Base-by-base conservation (phyloP, 1,139 yeast species). In the Nematodospora anomalae region DNA sequence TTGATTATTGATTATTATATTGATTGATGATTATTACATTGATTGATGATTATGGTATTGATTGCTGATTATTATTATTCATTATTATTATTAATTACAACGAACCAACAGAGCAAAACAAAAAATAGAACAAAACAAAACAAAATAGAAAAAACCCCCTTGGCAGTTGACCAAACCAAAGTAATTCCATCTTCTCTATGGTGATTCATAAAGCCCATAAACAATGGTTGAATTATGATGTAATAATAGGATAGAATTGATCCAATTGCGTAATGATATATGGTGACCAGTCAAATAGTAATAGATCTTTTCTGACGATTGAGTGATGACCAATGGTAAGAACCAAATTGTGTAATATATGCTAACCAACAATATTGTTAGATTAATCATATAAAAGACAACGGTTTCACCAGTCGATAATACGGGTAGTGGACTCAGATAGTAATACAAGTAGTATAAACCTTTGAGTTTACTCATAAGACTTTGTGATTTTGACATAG, bases 401-500 rank as follows among this genome's bases (percentile, higher is more conserved):
- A 49, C 28, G 0, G 52, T 32, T 40, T 63, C 69, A 1, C 51
- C 52, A 3, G 39, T 44, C 3, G 62, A 48, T 40, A 62, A 49
- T 9, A 60, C 60, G 4, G 64, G 63, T 26, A 62, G 47, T 4
- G 67, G 67, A 7, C 55, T 42, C 32, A 44, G 51, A 43, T 58
- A 60, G 42, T 53, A 53, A 46, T 61, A 62, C 30, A 43, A 35
- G 18, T 50, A 45, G 44, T 61, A 60, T 4, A 44, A 37, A 34
- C 44, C 42, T 35, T 43, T 50, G 25, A 51, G 12, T 28, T 32
- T 36, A 27, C 35, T 38, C 6, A 31, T 12, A 6, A 37, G 7
- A 12, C 20, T 16, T 20, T 24, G 9, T 7, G 32, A 21, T 6
- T 11, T 27, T 18, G 21, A 18, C 21, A 18, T 18, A 6, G 21